These are phyloP conservation scores for Anethum foeniculum DNA, from an alignment of 140 eudicot species.

Conservation along the genomic window DNA sequence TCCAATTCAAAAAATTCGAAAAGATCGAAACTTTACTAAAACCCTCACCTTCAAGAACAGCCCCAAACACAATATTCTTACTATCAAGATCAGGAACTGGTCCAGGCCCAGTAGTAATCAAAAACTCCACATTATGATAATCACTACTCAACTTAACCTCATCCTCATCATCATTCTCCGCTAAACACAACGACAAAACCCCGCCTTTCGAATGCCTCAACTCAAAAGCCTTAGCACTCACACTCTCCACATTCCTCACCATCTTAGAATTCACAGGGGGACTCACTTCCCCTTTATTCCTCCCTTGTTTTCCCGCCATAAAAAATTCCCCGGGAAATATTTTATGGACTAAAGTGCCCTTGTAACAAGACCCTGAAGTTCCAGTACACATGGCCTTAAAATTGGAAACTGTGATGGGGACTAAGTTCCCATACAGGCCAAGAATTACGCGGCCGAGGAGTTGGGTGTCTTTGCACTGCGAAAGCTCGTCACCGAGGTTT, in stretches of 20 bases:
- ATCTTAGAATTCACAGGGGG: conserved; percentile 48
- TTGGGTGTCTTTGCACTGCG: conserved; percentile 62
- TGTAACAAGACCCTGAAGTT: conserved; percentile 48
- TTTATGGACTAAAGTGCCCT: conserved; percentile 73
- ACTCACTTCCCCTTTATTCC: conserved; percentile 72
- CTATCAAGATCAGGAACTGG: conserved; percentile 93
- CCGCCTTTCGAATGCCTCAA: conserved; percentile 67
- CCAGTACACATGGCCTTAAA: conserved; percentile 89
- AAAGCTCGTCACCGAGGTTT: conserved; percentile 53
- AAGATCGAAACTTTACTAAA: background rate
- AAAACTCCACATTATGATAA: conserved; percentile 86
- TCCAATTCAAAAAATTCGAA: background rate
- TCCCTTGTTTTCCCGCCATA: conserved; percentile 72
- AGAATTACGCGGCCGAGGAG: conserved; percentile 74
- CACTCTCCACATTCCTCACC: conserved; percentile 52
- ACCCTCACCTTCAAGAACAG: conserved; percentile 81
- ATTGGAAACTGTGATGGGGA: conserved; percentile 81
- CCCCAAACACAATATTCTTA: conserved; percentile 75
- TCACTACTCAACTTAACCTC: conserved; percentile 57
- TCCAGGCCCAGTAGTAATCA: conserved; percentile 96
- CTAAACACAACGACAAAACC: conserved; percentile 62
- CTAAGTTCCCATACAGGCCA: conserved; percentile 79
- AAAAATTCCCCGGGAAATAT: conserved; percentile 75
- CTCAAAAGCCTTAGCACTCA: conserved; percentile 54
- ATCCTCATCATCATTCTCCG: conserved; percentile 95